Conservation (phyloP, 169 alveolate species). For the Eimeria sp. region DNA sequence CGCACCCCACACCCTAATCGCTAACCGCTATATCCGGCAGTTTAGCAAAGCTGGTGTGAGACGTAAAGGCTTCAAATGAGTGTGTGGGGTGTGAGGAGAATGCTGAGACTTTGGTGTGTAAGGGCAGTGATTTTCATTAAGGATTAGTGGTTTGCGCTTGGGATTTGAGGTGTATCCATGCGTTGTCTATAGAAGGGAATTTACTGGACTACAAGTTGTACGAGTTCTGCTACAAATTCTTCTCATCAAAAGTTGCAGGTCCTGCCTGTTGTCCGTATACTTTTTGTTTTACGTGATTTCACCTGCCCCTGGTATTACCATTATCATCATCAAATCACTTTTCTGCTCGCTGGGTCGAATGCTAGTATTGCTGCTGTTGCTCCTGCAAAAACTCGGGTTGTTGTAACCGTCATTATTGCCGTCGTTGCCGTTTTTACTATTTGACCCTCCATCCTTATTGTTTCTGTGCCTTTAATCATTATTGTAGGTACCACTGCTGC, state of each 20-base stretch:
- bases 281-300: neutral
- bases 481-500: neutral
- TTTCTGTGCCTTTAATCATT: neutral
- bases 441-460: neutral
- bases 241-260: constrained; percentile 19
- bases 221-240: constrained; percentile 61
- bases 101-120: neutral
- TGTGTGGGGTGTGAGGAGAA: neutral
- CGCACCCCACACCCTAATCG: neutral
- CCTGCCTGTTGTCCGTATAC: neutral
- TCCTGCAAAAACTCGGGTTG: neutral
- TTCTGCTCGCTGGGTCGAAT: too few species aligned
- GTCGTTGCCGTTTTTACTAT: neutral
- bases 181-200: neutral
- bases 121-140: neutral
- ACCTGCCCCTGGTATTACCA: neutral
- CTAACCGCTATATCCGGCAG: neutral
- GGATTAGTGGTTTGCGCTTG: neutral
- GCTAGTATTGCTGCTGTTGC: too few species aligned
- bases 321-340: too few species aligned
- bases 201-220: constrained; percentile 22
- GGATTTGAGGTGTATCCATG: neutral
- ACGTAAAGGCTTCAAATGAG: neutral
- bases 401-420: neutral
- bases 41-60: neutral